Evolutionary conservation across 2,329 filamentous ascomycete species (phyloP), one percentile per base, ranked within the genome.

Genomic region (Atkinsonella texensis): DNA sequence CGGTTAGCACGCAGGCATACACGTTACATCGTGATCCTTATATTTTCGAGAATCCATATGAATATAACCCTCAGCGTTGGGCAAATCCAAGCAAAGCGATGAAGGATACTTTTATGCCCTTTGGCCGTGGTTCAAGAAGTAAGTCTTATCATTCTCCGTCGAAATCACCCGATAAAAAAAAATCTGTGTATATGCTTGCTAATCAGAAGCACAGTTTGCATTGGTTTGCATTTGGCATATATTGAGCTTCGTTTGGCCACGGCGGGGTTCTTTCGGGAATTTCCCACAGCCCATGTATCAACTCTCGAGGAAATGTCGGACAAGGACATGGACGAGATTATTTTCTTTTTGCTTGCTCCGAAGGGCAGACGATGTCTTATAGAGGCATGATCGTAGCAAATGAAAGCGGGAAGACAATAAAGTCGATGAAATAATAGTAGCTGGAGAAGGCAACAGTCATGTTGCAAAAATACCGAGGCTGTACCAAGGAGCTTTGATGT

Each of bases 171-270:
- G 10, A n/a, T 41, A 15, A 10, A 5, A 11, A 2, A 13, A n/a
- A 8, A 23, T 2, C 20, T 23, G 40, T 6, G 17, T n/a, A 42
- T 20, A 4, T 10, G 8, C 12, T 39, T 9, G 23, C 39, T 13
- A 31, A 28, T 7, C 8, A 32, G 46, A 40, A 39, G 42, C 20
- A 18, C 53, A 69, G 64, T 62, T 2, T 83, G 80, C 54, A 65
- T 84, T 15, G 79, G 79, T 2, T 64, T 77, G 28, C 76, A 81
- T 53, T 66, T 83, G 18, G 79, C 79, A 0, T 65, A 68, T 20
- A 77, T 78, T 63, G 78, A 82, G 57, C 58, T 82, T 32, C 68
- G 77, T 9, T 69, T 78, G 38, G 74, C 70, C 0, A 67, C 72
- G 0, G 73, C 75, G 0, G 64, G 70, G 5, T 77, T 83, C 61